Evolutionary conservation across 768 basidiomycete species (phyloP), one percentile per base, ranked within the genome.

Genomic region (Mrakia blollopis): DNA sequence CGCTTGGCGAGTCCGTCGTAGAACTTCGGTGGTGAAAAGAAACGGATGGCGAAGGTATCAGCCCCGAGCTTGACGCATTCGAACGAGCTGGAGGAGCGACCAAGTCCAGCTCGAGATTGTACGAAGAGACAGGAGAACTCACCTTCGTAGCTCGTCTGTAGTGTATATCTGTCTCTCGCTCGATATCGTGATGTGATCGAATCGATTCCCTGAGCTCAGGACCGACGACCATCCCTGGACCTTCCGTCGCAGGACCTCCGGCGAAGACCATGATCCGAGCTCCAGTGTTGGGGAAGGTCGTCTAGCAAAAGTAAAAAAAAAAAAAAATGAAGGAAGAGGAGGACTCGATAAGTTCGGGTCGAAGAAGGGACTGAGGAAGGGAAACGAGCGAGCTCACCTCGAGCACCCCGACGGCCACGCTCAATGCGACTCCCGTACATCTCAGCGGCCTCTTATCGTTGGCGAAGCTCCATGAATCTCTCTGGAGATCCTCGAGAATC

Each of bases 161-260:
- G 83, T 99, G 94, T 84, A 97, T 98, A 61, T 91, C 95, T 79
- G 89, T 91, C 83, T 99, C 97, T 30, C 94, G 88, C 81, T 99
- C 97, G 81, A 98, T 98, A 81, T 99, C 97, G 85, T 98, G 96
- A 83, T 99, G 97, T 10, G 94, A 97, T 73, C 97, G 91, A 79
- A 99, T 98, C 2, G 95, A 93, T 81, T 99, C 97, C 85, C 93
- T 92, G 75, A 98, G 86, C 85, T 98, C 96, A 79, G 92, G 92
- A 84, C 88, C 91, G 74, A 98, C 97, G 44, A 98, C 95, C 89
- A 94, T 90, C 25, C 97, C 97, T 0, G 97, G 97, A 3, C 97
- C 97, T 82, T 98, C 94, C 2, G 96, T 97, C 16, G 91, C 91
- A 21, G 97, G 93, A 37, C 97, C 97, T 80, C 96, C 97, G 47